phyloP scores from a whole-genome alignment of 1,284 basidiomycete species.

The Rhodotorula sp. region DNA sequence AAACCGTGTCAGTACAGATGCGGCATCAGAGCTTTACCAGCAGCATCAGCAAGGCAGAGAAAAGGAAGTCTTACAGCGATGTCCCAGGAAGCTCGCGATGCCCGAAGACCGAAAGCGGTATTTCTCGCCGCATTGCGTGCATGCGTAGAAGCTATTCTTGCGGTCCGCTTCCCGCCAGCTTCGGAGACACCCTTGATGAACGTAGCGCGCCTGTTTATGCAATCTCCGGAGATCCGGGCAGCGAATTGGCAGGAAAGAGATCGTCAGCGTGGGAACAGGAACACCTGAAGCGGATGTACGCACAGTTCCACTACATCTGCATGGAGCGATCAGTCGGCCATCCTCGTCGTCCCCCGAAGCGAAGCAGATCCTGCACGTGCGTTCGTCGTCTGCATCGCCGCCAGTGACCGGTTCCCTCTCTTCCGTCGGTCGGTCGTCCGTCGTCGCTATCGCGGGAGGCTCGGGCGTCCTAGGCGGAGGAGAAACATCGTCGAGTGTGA shows the following conservation, averaged over 20 bases:
- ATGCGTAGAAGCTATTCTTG: conserved; percentile 6
- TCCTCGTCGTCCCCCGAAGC: background rate
- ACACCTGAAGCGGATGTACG: background rate
- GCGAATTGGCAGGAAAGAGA: too few species aligned
- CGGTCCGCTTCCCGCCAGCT: conserved; percentile 1
- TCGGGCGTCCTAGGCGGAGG: background rate
- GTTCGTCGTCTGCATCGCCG: background rate
- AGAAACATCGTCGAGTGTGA: too few species aligned
- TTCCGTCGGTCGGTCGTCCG: background rate
- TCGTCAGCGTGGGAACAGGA: too few species aligned
- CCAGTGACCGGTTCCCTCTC: background rate
- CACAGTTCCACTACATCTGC: conserved; percentile 11
- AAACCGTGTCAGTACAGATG: too few species aligned
- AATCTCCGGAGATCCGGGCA: too few species aligned
- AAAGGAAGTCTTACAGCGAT: background rate
- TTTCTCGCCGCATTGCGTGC: conserved; percentile 1
- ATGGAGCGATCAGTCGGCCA: conserved; percentile 4
- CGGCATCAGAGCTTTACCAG: too few species aligned
- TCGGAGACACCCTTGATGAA: conserved; percentile 1
- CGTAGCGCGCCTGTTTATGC: background rate
- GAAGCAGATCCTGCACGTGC: conserved; percentile 9
- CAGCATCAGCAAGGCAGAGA: background rate
- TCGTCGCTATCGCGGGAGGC: background rate
- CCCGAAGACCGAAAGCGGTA: conserved; percentile 1
- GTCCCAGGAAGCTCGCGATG: background rate